Conservation (phyloP, 169 alveolate species). For the Amoebophrya sp. region DNA sequence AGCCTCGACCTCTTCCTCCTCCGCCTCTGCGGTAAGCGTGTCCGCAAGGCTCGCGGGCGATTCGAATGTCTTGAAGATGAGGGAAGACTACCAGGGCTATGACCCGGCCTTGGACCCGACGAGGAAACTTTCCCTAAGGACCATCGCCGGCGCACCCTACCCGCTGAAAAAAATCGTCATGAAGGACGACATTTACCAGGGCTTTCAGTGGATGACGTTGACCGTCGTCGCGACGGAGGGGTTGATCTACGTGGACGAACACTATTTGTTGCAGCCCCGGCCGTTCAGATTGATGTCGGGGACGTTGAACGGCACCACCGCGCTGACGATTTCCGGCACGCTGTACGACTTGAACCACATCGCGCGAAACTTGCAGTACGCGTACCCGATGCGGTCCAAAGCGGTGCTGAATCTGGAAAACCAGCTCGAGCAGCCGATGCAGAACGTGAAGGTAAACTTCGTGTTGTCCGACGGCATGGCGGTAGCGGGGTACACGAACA, state of each 20-base stretch:
- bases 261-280: background rate
- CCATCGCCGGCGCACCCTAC: background rate
- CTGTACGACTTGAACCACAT: background rate
- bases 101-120: background rate
- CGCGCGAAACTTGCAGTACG: background rate
- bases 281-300: background rate
- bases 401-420: background rate
- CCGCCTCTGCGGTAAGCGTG: background rate
- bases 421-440: background rate
- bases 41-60: background rate
- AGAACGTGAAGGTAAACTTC: background rate
- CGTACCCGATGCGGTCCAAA: background rate
- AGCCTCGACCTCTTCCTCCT: too few relatives aligned
- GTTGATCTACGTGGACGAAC: slow-evolving; percentile 6
- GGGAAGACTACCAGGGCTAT: background rate
- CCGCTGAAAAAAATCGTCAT: background rate
- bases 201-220: slow-evolving; percentile 10
- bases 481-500: slow-evolving; percentile 8
- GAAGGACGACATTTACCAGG: slow-evolving; percentile 21
- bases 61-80: background rate
- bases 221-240: slow-evolving; percentile 22
- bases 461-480: background rate
- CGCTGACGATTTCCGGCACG: background rate
- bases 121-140: background rate
- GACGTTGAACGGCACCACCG: background rate